A percentile compares a stretch with the other conserved stretches of the same genome.
Conservation (phyloP, 345 rosid genomes). For the Crucihimalaya himalaica region DNA sequence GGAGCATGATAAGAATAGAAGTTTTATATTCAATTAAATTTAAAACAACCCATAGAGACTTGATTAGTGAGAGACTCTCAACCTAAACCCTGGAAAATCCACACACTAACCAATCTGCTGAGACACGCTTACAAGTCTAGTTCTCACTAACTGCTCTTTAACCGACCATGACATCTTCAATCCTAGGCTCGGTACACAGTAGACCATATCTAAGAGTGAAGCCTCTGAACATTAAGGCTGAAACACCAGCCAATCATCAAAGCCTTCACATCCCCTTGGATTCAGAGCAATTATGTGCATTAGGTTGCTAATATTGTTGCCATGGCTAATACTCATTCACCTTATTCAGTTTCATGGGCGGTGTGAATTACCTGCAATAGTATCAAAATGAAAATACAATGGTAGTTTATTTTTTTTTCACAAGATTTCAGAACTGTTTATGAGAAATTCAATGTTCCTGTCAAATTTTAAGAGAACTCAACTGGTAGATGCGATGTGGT, state of each 20-base stretch:
- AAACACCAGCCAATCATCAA: neutral
- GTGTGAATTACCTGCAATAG: neutral
- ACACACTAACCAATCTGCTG: neutral
- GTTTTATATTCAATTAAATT: neutral
- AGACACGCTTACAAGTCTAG: neutral
- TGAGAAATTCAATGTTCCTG: neutral
- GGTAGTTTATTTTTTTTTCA: neutral
- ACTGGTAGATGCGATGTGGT: neutral
- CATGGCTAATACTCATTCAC: conserved; percentile 6
- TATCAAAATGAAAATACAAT: neutral
- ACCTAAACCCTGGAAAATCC: neutral
- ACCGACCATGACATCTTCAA: neutral
- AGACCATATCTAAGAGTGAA: conserved; percentile 1
- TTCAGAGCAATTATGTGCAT: neutral
- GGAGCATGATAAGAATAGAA: neutral
- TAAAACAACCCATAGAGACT: neutral
- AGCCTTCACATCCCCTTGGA: neutral
- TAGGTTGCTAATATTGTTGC: conserved; percentile 12
- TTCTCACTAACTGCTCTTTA: neutral
- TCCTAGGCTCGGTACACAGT: neutral
- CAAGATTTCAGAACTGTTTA: neutral
- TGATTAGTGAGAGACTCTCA: neutral
- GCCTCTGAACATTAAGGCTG: neutral
- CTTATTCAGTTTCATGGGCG: neutral
- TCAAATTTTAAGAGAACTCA: neutral